Evolutionary conservation across 2,329 filamentous ascomycete genomes (phyloP), one percentile per base, ranked within the genome.

Genomic region (Verticillium zaregamsianum): DNA sequence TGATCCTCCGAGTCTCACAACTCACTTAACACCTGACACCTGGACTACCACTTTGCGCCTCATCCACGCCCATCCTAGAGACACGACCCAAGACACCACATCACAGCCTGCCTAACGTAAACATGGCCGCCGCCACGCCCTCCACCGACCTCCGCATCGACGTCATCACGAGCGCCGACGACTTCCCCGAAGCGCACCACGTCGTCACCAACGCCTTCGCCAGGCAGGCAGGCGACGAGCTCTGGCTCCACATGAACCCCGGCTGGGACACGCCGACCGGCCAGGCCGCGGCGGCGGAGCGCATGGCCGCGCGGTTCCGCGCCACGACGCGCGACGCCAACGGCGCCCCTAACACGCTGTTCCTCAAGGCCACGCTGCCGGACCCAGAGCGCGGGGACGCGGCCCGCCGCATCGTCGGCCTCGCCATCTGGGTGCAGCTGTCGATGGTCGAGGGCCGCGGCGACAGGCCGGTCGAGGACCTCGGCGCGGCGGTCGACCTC

Each of bases 401-500:
- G 5, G 54, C 59, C 31, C 71, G 70, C 49, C 59, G 65, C 9
- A 73, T 85, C n/a, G 84, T 74, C 11, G 85, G 84, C 17, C 63
- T 82, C 32, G 82, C 84, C 3, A 80, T 86, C 61, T 87, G 85
- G 85, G 67, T 74, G 9, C 84, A 87, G 65, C 69, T 74, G 0
- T 86, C 84, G 0, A 70, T 74, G 7, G 76, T 85, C 0, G 72
- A 76, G 2, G 83, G 82, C 14, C 68, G 77, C 57, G 84, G 84
- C 14, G 78, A 81, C 31, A 64, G 62, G 28, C 77, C 73, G 1
- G 61, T 72, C 5, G 68, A 73, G 15, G 72, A 78, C 23, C 66
- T 80, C 3, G 66, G 64, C 59, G 58, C 62, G 7, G 66, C 60
- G 0, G 60, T 73, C 35, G 68, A 77, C 37, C 65, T 80, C 1